Evolutionary conservation across 208 protist genomes (phyloP).

Genomic region (Herpetomonas samuelpessoai): DNA sequence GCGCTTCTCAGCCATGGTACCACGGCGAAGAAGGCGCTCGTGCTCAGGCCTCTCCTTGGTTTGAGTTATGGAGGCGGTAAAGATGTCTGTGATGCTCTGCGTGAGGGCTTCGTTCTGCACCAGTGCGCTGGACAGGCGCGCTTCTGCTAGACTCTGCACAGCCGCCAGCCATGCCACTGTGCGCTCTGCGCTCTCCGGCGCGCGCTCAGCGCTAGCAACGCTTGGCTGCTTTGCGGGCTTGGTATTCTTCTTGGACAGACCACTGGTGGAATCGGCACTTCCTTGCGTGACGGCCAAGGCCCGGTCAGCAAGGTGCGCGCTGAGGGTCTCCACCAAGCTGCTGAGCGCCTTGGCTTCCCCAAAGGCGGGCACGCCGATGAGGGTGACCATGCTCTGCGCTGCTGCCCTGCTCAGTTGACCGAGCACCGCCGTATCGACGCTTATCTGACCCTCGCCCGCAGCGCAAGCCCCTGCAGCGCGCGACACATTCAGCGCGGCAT

Average conservation of each 20-base stretch:
- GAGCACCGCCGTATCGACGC: conserved; percentile 3
- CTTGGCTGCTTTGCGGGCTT: too few species aligned
- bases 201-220: too few species aligned
- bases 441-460: too few species aligned
- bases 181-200: too few species aligned
- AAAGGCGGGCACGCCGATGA: conserved; percentile 13
- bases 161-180: background rate
- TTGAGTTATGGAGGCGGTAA: conserved; percentile 14
- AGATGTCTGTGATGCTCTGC: conserved; percentile 4
- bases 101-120: conserved; percentile 9
- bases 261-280: too few species aligned
- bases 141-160: background rate
- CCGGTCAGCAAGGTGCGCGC: background rate
- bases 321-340: conserved; percentile 4
- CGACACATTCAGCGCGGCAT: background rate
- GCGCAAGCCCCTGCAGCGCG: too few species aligned
- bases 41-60: conserved; percentile 8
- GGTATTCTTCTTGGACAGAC: too few species aligned
- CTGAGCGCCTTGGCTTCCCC: conserved; percentile 11
- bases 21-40: background rate
- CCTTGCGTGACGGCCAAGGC: too few species aligned
- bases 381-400: conserved; percentile 22
- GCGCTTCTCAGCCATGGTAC: background rate
- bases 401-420: conserved; percentile 30
- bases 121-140: background rate